phyloP scores from a whole-genome alignment of 2,329 filamentous ascomycete species.

The Aspergillus sclerotialis region DNA sequence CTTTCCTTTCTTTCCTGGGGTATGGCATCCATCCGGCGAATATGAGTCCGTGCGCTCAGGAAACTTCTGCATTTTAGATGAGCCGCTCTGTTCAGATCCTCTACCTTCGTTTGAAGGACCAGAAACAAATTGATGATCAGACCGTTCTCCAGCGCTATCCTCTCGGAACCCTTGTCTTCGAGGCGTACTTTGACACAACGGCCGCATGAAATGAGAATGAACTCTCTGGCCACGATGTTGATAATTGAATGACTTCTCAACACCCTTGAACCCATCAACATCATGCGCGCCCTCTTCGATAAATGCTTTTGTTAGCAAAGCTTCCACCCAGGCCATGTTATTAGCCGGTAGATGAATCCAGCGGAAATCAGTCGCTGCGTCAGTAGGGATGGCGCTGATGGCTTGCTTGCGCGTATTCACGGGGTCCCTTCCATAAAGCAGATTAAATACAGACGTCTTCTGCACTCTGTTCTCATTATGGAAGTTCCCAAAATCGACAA shows the following conservation, averaged over 20 bases:
- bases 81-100: slow-evolving; percentile 2
- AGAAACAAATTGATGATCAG: too few relatives aligned
- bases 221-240: slow-evolving; percentile 53
- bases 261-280: slow-evolving; percentile 56
- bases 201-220: slow-evolving; percentile 58
- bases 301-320: slow-evolving; percentile 57
- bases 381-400: slow-evolving; percentile 40
- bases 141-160: slow-evolving; percentile 23
- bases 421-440: slow-evolving; percentile 45
- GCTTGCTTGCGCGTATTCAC: slow-evolving; percentile 40
- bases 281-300: slow-evolving; percentile 58
- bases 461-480: slow-evolving; percentile 39
- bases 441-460: slow-evolving; percentile 44
- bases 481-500: slow-evolving; percentile 47
- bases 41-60: slow-evolving; percentile 18
- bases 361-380: slow-evolving; percentile 43
- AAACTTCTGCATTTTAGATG: slow-evolving; percentile 21
- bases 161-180: slow-evolving; percentile 20
- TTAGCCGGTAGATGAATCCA: slow-evolving; percentile 51
- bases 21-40: slow-evolving; percentile 19
- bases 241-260: slow-evolving; percentile 56
- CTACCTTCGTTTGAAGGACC: not conserved
- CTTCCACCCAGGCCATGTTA: slow-evolving; percentile 55
- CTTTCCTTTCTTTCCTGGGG: slow-evolving; percentile 22
- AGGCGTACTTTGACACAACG: slow-evolving; percentile 48